phyloP scores from a whole-genome alignment of 805 yeast species.

The Lipomyces orientalis region DNA sequence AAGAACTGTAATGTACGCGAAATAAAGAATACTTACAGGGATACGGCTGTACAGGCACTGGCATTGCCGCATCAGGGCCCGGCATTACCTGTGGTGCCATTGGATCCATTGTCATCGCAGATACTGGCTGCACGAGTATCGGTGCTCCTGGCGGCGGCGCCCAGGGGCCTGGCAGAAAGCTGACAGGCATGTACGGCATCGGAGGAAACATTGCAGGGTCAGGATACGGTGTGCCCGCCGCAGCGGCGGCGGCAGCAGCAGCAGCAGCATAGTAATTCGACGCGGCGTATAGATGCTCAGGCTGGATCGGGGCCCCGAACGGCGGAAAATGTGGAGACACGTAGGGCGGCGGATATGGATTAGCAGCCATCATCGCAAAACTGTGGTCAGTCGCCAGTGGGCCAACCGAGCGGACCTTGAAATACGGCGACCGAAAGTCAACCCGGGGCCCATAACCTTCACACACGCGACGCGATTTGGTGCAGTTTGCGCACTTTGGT shows the following conservation, averaged over 20 bases:
- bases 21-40: not conserved
- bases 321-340: not conserved
- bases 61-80: not conserved
- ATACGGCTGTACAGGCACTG: not conserved
- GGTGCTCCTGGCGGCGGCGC: not conserved
- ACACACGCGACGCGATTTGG: slow-evolving; percentile 29
- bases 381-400: not conserved
- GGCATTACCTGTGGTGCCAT: not conserved
- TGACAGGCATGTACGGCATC: not conserved
- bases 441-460: slow-evolving; percentile 32
- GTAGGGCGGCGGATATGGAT: slow-evolving; percentile 1
- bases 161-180: not conserved
- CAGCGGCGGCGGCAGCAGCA: slow-evolving; percentile 1
- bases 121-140: not conserved
- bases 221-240: not conserved
- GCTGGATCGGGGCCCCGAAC: slow-evolving; percentile 1
- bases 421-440: not conserved
- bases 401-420: not conserved
- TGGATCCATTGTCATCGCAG: not conserved
- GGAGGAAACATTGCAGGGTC: not conserved
- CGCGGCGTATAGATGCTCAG: slow-evolving; percentile 8
- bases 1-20: not conserved
- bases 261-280: slow-evolving; percentile 12
- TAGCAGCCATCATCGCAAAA: not conserved
- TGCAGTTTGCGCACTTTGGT: slow-evolving; percentile 60